A percentile compares a stretch with the other conserved stretches of the same genome.
These are phyloP conservation scores for Cicer chorassanicum DNA, from an alignment of 306 rosid genomes.

Conservation along the genomic window DNA sequence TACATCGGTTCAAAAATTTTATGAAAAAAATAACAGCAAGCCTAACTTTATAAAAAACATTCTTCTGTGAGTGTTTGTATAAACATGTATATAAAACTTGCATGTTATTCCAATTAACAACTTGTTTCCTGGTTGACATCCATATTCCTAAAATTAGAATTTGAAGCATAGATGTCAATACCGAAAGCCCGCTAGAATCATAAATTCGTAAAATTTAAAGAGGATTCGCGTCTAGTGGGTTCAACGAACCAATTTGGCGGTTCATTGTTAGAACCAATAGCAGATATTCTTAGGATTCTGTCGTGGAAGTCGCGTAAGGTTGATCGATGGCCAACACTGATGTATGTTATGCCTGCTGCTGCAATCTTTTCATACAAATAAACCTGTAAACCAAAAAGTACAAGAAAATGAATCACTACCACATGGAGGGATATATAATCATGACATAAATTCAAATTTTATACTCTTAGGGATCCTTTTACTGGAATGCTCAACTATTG, in stretches of 20 bases:
- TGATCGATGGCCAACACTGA: conserved; percentile 84
- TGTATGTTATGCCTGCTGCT: conserved; percentile 78
- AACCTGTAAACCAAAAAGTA: conserved; percentile 60
- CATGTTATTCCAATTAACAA: conserved; percentile 31
- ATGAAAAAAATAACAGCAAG: neutral
- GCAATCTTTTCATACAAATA: conserved; percentile 71
- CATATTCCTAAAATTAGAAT: conserved; percentile 30
- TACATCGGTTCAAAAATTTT: neutral
- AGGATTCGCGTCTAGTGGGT: conserved; percentile 47
- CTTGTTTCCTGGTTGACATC: conserved; percentile 23
- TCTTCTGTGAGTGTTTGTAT: conserved; percentile 20
- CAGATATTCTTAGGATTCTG: conserved; percentile 59
- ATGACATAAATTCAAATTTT: neutral
- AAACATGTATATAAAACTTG: neutral
- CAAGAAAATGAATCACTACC: conserved; percentile 29
- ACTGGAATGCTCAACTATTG: neutral
- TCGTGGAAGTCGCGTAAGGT: conserved; percentile 67
- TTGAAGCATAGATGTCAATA: conserved; percentile 36
- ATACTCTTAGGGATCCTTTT: conserved; percentile 12
- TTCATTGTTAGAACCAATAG: conserved; percentile 47
- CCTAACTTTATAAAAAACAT: neutral
- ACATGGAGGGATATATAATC: conserved; percentile 10
- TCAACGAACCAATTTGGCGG: conserved; percentile 69
- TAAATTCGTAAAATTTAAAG: conserved; percentile 34
- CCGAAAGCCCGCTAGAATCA: conserved; percentile 31